Base-by-base conservation (phyloP, 176 grass and related monocot genomes). In the Calamus simplicifolius region DNA sequence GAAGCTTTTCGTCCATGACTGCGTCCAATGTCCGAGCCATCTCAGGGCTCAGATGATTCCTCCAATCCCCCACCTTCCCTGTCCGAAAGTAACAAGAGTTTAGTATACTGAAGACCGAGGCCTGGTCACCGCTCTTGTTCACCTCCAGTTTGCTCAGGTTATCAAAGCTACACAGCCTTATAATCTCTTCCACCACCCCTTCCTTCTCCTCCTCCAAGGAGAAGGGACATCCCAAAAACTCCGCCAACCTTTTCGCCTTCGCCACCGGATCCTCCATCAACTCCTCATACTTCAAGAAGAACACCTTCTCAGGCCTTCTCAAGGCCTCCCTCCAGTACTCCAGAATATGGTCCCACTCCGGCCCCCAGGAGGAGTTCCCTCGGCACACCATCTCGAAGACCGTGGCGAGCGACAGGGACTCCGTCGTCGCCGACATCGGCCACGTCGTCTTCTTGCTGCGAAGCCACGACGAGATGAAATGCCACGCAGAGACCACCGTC, bases 211-310 rank as follows among this genome's bases (percentile, higher is more conserved):
- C 73, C 57, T 81, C 59, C 16, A 0, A 31, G 13, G 73, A 68
- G 73, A 88, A 73, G 13, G 76, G 27, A 66, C 19, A 73, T 5
- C 85, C 75, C 21, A 88, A 21, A 56, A 76, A 87, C n/a, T 57
- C 62, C 0, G 70, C 79, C 17, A 79, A 50, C 27, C 64, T 35
- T 52, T 16, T 69, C 56, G 69, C 59, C 21, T 26, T 56, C 12
- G 50, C 60, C 21, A 18, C 64, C 25, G 51, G 3, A 25, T 78
- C 73, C 26, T 52, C 54, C 62, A 75, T 64, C 19, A 89, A 10
- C 28, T 74, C 27, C 57, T 85, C 73, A 23, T 89, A 85, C 68
- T 19, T 72, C 48, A 81, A 58, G 80, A 84, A 81, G 59, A 81
- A 19, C 19, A 79, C 73, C 60, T 81, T 29, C 49, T 58, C 49